Evolutionary conservation across 169 alveolate genomes (phyloP).

Genomic region (Cryptosporidium viatorum): DNA sequence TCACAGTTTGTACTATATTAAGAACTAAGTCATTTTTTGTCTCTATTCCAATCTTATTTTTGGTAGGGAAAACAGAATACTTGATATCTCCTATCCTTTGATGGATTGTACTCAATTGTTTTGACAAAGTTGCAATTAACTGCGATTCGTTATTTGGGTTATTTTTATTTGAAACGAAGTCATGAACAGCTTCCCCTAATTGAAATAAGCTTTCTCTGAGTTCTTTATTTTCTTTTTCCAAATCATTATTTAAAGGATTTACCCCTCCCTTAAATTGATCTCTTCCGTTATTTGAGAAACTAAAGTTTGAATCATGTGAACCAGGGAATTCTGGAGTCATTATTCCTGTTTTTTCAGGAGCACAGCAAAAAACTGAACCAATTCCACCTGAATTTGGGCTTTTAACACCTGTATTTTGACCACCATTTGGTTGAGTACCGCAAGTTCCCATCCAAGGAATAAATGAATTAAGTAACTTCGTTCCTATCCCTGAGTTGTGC

Average conservation of each 20-base stretch:
- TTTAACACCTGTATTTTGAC: background rate
- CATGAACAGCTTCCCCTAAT: slow-evolving; percentile 75
- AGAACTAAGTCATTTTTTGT: slow-evolving; percentile 39
- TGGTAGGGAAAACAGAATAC: background rate
- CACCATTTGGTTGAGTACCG: slow-evolving; percentile 47
- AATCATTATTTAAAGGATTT: background rate
- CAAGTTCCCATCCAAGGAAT: slow-evolving; percentile 66
- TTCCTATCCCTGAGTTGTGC: slow-evolving; percentile 24
- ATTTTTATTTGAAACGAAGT: slow-evolving; percentile 40
- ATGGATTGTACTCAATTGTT: slow-evolving; percentile 45
- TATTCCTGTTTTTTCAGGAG: slow-evolving; percentile 6
- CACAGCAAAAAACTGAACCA: slow-evolving; percentile 32
- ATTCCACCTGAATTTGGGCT: slow-evolving; percentile 18
- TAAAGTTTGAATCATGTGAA: slow-evolving; percentile 64
- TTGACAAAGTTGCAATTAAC: slow-evolving; percentile 57
- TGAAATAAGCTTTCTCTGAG: slow-evolving; percentile 58
- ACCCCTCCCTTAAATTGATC: background rate
- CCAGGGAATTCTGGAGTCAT: slow-evolving; percentile 73
- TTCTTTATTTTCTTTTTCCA: slow-evolving; percentile 62
- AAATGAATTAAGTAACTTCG: slow-evolving; percentile 39
- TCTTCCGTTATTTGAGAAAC: slow-evolving; percentile 45
- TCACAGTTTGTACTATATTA: slow-evolving; percentile 20
- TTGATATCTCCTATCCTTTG: slow-evolving; percentile 50
- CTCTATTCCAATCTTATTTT: slow-evolving; percentile 15
- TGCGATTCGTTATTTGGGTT: slow-evolving; percentile 61